A percentile compares a stretch with the other conserved stretches of the same genome.
phyloP scores from a whole-genome alignment of 2,329 filamentous ascomycete species.

The Aspergillus jensenii region DNA sequence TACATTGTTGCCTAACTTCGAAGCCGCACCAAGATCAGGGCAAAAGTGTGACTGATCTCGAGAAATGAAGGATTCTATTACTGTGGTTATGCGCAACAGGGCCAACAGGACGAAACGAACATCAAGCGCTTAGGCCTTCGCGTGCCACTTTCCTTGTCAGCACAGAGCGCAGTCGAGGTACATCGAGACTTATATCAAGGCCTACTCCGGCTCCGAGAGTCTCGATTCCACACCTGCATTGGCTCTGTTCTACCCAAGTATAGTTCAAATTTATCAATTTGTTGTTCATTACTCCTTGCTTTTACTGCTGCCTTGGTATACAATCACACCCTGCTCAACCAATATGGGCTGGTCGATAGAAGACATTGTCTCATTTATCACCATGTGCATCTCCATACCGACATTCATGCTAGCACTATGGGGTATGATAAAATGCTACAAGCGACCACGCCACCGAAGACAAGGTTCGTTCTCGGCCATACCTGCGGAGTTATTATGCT shows the following conservation, averaged over 20 bases:
- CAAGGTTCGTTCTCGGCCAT: not conserved
- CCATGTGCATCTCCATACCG: not conserved
- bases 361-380: not conserved
- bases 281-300: too few relatives aligned
- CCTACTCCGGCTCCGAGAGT: not conserved
- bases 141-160: not conserved
- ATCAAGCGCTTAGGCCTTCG: not conserved
- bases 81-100: not conserved
- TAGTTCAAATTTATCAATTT: not conserved
- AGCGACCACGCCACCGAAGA: not conserved
- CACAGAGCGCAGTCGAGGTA: not conserved
- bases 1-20: not conserved
- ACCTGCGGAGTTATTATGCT: too few relatives aligned
- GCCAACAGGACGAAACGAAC: not conserved
- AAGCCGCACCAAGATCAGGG: not conserved
- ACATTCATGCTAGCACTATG: not conserved
- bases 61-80: not conserved
- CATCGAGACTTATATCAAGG: not conserved
- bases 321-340: not conserved
- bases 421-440: not conserved
- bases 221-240: not conserved
- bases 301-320: too few relatives aligned
- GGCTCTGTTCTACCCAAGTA: not conserved
- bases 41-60: not conserved
- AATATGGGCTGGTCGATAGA: not conserved